Evolutionary conservation across 495 filamentous ascomycete genomes (phyloP).

Genomic region (Annulohypoxylon maeteangense): DNA sequence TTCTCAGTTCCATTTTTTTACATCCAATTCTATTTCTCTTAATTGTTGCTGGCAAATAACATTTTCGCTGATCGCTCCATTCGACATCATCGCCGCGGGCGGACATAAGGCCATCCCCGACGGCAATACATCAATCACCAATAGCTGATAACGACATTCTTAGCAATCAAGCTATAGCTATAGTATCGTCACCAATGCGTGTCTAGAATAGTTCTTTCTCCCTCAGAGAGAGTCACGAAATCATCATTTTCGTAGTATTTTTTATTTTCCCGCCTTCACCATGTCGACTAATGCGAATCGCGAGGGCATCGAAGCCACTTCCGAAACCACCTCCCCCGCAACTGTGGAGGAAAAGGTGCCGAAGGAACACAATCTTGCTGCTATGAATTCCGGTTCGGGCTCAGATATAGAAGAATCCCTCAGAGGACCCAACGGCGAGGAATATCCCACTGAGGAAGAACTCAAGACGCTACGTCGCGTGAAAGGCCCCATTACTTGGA

Average conservation of each 20-base stretch:
- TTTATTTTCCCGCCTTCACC: background rate
- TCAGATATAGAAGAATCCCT: constrained; percentile 38
- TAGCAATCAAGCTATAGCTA: background rate
- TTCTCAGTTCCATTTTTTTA: background rate
- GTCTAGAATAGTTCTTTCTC: background rate
- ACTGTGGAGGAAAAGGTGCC: background rate
- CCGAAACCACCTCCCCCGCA: constrained; percentile 5
- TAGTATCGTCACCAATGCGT: constrained; percentile 4
- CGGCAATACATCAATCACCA: background rate
- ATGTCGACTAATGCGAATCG: constrained; percentile 29
- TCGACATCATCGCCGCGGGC: background rate
- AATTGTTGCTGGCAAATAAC: background rate
- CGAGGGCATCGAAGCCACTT: constrained; percentile 20
- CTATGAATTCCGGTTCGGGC: constrained; percentile 20
- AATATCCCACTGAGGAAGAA: constrained; percentile 69
- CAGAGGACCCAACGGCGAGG: constrained; percentile 45
- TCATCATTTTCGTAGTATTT: constrained; percentile 2
- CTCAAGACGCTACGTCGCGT: constrained; percentile 70
- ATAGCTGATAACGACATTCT: background rate
- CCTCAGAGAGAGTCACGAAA: background rate
- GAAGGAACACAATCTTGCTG: constrained; percentile 19
- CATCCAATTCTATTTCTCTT: constrained; percentile 2
- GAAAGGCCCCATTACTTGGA: constrained; percentile 71
- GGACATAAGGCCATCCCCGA: background rate
- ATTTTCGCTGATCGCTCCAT: background rate